Evolutionary conservation across 805 yeast species (phyloP).

Genomic region (Candida verbasci): DNA sequence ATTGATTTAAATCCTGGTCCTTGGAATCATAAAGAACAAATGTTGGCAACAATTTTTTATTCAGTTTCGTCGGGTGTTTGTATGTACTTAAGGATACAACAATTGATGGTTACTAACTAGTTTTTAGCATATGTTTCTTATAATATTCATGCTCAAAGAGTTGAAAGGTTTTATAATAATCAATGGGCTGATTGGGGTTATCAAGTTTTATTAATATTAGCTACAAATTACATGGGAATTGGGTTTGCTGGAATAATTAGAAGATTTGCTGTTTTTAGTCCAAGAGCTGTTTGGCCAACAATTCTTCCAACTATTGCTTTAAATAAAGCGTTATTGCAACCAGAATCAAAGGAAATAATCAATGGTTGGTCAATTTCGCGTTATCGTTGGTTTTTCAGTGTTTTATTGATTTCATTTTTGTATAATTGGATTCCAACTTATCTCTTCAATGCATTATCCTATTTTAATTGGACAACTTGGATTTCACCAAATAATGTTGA

Average conservation of each 20-base stretch:
- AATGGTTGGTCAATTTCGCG: conserved; percentile 27
- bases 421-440: conserved; percentile 46
- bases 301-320: conserved; percentile 25
- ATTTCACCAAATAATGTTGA: conserved; percentile 47
- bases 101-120: too few relatives aligned
- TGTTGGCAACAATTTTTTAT: conserved; percentile 48
- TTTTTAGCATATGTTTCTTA: conserved; percentile 29
- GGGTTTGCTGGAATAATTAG: conserved; percentile 26
- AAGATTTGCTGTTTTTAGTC: conserved; percentile 20
- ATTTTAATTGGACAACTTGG: conserved; percentile 57
- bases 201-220: conserved; percentile 17
- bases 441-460: conserved; percentile 36
- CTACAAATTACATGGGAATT: conserved; percentile 23
- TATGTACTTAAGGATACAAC: too few relatives aligned
- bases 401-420: conserved; percentile 25
- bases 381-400: conserved; percentile 16
- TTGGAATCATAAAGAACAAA: conserved; percentile 62
- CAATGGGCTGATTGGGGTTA: conserved; percentile 24
- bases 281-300: conserved; percentile 24
- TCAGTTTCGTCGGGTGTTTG: conserved; percentile 26
- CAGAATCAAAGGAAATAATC: conserved; percentile 20
- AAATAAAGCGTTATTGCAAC: conserved; percentile 21
- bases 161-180: conserved; percentile 17
- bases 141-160: conserved; percentile 21
- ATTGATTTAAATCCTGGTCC: conserved; percentile 44